These are phyloP conservation scores for Erysimum cheiranthoides DNA, from an alignment of 345 rosid genomes.

Conservation along the genomic window DNA sequence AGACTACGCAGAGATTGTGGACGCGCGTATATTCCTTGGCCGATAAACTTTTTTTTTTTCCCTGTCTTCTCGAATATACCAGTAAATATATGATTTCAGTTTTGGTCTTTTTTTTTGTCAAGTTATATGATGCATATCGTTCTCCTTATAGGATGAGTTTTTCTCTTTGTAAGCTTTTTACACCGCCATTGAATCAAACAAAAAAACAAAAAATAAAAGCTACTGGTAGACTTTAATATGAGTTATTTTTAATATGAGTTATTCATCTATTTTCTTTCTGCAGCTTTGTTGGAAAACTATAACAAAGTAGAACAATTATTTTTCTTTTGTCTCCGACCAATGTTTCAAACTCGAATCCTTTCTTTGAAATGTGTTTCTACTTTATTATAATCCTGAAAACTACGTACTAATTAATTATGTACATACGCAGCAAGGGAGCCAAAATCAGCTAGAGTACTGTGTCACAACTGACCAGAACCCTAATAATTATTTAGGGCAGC, in stretches of 20 bases:
- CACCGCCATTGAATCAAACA: conserved; percentile 8
- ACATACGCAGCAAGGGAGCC: conserved; percentile 44
- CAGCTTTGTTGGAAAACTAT: conserved; percentile 41
- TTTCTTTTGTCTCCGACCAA: conserved; percentile 32
- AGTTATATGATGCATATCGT: conserved; percentile 9
- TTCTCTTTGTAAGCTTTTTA: conserved; percentile 6
- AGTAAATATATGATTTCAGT: background rate
- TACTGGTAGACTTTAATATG: conserved; percentile 24
- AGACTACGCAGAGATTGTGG: background rate
- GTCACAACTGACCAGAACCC: conserved; percentile 42
- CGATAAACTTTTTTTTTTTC: background rate
- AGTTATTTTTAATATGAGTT: conserved; percentile 27
- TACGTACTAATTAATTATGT: conserved; percentile 7
- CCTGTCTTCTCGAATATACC: conserved; percentile 38
- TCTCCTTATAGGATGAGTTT: conserved; percentile 15
- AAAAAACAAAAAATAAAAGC: conserved; percentile 7
- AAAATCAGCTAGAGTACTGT: conserved; percentile 35
- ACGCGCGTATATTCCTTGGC: conserved; percentile 30
- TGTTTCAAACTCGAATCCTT: conserved; percentile 26
- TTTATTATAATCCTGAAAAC: conserved; percentile 9
- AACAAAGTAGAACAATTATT: conserved; percentile 11
- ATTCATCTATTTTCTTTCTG: conserved; percentile 31
- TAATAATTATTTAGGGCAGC: conserved; percentile 27
- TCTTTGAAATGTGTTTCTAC: conserved; percentile 4
- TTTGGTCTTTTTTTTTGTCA: background rate